Base-by-base conservation (phyloP, 2,329 filamentous ascomycete genomes). In the Pseudogymnoascus sp. region DNA sequence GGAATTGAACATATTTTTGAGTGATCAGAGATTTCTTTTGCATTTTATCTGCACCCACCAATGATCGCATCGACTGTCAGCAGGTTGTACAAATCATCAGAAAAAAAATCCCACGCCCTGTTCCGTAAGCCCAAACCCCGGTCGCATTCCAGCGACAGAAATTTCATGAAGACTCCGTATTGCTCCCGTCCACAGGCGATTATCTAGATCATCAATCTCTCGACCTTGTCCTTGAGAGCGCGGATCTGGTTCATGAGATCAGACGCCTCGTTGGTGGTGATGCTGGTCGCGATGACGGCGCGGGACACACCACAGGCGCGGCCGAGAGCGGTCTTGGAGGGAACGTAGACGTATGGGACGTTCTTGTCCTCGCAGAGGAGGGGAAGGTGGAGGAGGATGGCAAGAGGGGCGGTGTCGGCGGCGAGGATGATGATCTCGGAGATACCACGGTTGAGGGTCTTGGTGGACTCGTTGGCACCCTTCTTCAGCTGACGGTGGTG, bases 211-310 rank as follows among this genome's bases (percentile, higher is more conserved):
- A 93, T 92, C 68, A 97, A 83, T 70, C 92, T 85, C 83, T 97
- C 93, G 61, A 97, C 90, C 85, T 96, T 95, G 78, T 95, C 90
- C 82, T 93, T 95, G 72, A 97, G 81, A 67, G 86, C 82, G 70
- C 89, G 84, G 76, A 97, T 97, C 81, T 95, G 91, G 71, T 84
- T 84, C 76, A 87, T 89, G 64, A 97, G 81, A 76, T 97, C 92
- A 71, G 85, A 89, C 39, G 88, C 88, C 78, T 96, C 91, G 82
- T 96, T 96, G 76, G 88, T 92, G 68, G 91, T 97, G 77, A 97
- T 96, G 71, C 83, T 87, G 65, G 85, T 87, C 40, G 90, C 88
- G 70, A 97, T 97, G 64, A 97, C 92, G 61, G 91, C 82, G 63
- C 93, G 84, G 72, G 84, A 88, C 65, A 97, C 93, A 81, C 93